Base-by-base conservation (phyloP, 2,329 filamentous ascomycete genomes). In the Fusarium dimerum region DNA sequence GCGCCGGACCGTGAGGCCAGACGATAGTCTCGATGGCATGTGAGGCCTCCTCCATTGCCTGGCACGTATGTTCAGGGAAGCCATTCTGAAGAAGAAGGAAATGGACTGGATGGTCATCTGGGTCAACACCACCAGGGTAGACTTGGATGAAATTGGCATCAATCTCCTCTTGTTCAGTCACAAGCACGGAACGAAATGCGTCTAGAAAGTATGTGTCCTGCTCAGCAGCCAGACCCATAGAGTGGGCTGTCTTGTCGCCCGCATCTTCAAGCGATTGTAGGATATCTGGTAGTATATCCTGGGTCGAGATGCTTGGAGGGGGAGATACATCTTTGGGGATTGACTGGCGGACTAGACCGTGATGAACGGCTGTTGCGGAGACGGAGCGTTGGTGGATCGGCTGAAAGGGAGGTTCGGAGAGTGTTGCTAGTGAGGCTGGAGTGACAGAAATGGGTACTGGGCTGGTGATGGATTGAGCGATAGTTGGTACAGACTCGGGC, bases 151-250 rank as follows among this genome's bases (percentile, higher is more conserved):
- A 71, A 45, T 76, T 74, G 52, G 73, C 76, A 51, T 76, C 75
- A 8, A 78, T 67, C 26, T 74, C 73, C 16, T 71, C 69, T n/a
- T 73, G 72, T 44, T 72, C 70, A 41, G 76, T 77, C 42, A 78
- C 63, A 29, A 79, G 72, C 16, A 75, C 70, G 36, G 76, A 78
- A 16, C 76, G 68, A 48, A 79, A 78, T 11, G 75, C 76, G 38
- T 74, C 73, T 5, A 79, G 67, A 9, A 79, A 68, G 55, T 76
- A 71, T 2, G 75, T 71, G 48, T 79, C 77, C 55, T 79, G 77
- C 60, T 79, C 76, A 10, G 70, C 73, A 2, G 74, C 68, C 13
- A 73, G 66, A 0, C 76, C 77, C 65, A 79, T 72, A 12, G 68
- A 75, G 58, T 78, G 76, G 12, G 76, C 73, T 2, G 76, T 78